Evolutionary conservation across 2,329 filamentous ascomycete species (phyloP), one percentile per base, ranked within the genome.

Genomic region (Colletotrichum acutatum): DNA sequence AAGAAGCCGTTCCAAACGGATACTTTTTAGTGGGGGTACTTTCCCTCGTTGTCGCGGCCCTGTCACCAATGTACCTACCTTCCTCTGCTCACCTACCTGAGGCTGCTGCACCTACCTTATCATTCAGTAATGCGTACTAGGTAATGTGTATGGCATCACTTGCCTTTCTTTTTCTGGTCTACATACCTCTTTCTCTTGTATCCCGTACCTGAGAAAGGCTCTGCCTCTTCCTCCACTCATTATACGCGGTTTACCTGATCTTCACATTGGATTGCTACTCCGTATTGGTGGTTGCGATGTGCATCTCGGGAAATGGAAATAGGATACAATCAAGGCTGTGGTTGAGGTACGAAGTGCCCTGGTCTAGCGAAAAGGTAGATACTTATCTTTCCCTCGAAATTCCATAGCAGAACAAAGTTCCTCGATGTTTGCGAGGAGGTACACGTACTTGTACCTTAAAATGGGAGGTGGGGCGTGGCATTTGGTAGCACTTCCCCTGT

Each of bases 401-500:
- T n/a, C n/a, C n/a, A n/a, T n/a, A n/a, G n/a, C n/a, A n/a, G n/a
- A n/a, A n/a, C n/a, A n/a, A n/a, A n/a, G n/a, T n/a, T n/a, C 8
- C 34, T 66, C 12, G 3, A 9, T 49, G 9, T 58, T 14, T 46
- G 11, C 22, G 22, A 30, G 16, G 22, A 65, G 49, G 62, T 66
- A 66, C 46, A 16, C 19, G 24, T 52, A 52, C 28, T 42, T 53
- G 28, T 24, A 52, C 46, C 52, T 32, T 53, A 26, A 63, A 65
- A 56, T 65, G 32, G 24, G 24, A 42, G 28, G 58, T 52, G 58
- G 69, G 52, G 66, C 49, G 49, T 60, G 16, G 42, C 59, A 57
- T 37, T 22, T 63, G 26, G 59, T 70, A 72, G 54, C 70, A 65
- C 70, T 30, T 70, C 70, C 70, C 66, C 60, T 70, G 70, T 65